These are phyloP conservation scores for Inga laurina DNA, from an alignment of 306 rosid genomes.

Conservation along the genomic window DNA sequence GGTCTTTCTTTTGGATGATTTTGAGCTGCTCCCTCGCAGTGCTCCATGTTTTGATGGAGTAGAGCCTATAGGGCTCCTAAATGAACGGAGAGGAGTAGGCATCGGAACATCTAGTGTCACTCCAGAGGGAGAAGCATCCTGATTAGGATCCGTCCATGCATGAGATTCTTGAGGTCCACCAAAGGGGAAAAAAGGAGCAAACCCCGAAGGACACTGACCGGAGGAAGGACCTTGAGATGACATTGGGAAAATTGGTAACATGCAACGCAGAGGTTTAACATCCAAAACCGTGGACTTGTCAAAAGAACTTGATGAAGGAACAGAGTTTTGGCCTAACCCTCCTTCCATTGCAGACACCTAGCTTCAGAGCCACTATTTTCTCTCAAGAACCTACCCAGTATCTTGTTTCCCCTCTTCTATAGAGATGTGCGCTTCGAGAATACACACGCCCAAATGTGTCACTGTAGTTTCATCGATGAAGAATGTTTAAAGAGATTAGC, in stretches of 20 bases:
- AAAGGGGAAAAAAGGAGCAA: constrained; percentile 49
- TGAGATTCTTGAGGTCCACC: constrained; percentile 32
- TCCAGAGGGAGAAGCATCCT: not conserved
- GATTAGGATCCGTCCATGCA: constrained; percentile 3
- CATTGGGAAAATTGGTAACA: constrained; percentile 56
- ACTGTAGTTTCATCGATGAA: not conserved
- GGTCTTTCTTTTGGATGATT: constrained; percentile 38
- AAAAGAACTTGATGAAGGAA: constrained; percentile 39
- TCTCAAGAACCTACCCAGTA: not conserved
- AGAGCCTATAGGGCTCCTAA: constrained; percentile 21
- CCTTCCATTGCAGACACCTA: constrained; percentile 50
- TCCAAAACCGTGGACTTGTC: constrained; percentile 58
- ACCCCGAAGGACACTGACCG: constrained; percentile 42
- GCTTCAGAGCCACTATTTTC: not conserved
- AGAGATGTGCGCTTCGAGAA: not conserved
- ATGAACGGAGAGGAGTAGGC: constrained; percentile 53
- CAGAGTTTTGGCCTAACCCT: constrained; percentile 32
- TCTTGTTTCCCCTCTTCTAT: not conserved
- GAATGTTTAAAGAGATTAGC: not conserved
- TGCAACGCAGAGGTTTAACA: constrained; percentile 56
- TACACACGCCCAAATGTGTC: not conserved
- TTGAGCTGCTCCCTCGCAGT: constrained; percentile 1
- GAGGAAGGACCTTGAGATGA: constrained; percentile 32
- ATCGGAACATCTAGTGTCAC: constrained; percentile 27
- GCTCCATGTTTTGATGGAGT: not conserved